Conservation (phyloP, 352 stramenopile species). For the Pythium rishiriense region DNA sequence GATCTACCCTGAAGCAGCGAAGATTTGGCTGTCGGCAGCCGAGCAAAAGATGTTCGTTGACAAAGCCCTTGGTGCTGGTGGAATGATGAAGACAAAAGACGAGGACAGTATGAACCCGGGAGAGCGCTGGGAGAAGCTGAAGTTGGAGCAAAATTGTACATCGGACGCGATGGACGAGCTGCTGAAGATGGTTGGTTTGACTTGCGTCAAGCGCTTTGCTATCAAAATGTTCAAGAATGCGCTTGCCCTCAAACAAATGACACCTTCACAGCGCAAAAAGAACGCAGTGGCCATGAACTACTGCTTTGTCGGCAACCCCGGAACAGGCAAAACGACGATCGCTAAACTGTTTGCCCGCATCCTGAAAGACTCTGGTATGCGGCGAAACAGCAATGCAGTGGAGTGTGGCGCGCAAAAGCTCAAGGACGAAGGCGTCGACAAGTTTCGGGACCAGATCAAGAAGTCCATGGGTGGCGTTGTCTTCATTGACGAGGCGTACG, state of each 20-base stretch:
- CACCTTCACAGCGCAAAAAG: conserved; percentile 57
- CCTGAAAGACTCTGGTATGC: conserved; percentile 73
- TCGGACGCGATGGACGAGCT: conserved; percentile 84
- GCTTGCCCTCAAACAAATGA: conserved; percentile 58
- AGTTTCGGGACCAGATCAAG: conserved; percentile 80
- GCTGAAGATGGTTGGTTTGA: conserved; percentile 80
- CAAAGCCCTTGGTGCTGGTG: conserved; percentile 3
- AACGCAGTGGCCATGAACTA: conserved; percentile 73
- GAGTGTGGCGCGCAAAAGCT: conserved; percentile 65
- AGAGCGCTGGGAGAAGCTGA: conserved; percentile 68
- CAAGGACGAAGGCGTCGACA: conserved; percentile 63
- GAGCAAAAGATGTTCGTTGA: conserved; percentile 28
- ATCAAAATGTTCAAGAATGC: conserved; percentile 77
- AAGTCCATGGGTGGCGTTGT: conserved; percentile 79
- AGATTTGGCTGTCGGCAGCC: conserved; percentile 37
- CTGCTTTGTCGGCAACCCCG: conserved; percentile 74
- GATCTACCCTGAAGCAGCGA: conserved; percentile 52
- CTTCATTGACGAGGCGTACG: conserved; percentile 94
- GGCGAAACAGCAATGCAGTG: conserved; percentile 38
- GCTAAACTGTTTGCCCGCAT: conserved; percentile 81
- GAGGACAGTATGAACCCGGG: conserved; percentile 23
- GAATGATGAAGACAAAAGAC: background rate
- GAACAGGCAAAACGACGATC: conserved; percentile 81
- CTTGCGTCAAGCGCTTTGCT: conserved; percentile 75
- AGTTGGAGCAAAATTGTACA: conserved; percentile 39